phyloP scores from a whole-genome alignment of 148 eudicot species.

The Vaccinium vitisidaea region DNA sequence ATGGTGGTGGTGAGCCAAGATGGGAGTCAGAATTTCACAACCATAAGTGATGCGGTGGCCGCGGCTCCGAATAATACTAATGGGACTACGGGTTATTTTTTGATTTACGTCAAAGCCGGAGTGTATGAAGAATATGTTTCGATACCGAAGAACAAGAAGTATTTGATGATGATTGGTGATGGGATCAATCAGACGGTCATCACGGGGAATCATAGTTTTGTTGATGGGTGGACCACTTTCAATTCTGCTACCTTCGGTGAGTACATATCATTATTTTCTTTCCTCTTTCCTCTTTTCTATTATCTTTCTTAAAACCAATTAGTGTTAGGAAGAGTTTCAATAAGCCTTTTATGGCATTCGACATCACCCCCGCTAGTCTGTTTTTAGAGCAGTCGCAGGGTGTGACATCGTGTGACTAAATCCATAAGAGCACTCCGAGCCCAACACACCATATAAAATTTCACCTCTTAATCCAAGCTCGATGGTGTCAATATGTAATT shows the following conservation, averaged over 20 bases:
- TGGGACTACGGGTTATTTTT: conserved; percentile 35
- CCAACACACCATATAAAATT: no score
- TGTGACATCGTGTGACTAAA: no score
- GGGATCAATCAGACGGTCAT: conserved; percentile 69
- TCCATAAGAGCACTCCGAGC: no score
- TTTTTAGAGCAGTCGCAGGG: no score
- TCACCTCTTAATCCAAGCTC: no score
- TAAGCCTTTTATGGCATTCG: no score
- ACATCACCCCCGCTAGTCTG: no score
- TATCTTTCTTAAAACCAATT: no score
- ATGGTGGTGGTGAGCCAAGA: conserved; percentile 39
- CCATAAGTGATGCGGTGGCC: not conserved
- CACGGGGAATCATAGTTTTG: conserved; percentile 62
- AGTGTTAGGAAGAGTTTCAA: no score
- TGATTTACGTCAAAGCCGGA: conserved; percentile 74
- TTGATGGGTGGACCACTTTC: conserved; percentile 89
- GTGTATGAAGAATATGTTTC: conserved; percentile 76
- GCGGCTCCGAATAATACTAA: conserved; percentile 46
- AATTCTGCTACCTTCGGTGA: conserved; percentile 78
- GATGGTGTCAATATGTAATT: no score
- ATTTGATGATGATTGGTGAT: conserved; percentile 82
- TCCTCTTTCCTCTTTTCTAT: no score
- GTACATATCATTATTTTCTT: not conserved
- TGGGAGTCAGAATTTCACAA: conserved; percentile 45
- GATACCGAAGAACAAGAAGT: conserved; percentile 75